Evolutionary conservation across 1,284 basidiomycete species (phyloP), one percentile per base, ranked within the genome.

Genomic region (Ceratobasidium sp.): DNA sequence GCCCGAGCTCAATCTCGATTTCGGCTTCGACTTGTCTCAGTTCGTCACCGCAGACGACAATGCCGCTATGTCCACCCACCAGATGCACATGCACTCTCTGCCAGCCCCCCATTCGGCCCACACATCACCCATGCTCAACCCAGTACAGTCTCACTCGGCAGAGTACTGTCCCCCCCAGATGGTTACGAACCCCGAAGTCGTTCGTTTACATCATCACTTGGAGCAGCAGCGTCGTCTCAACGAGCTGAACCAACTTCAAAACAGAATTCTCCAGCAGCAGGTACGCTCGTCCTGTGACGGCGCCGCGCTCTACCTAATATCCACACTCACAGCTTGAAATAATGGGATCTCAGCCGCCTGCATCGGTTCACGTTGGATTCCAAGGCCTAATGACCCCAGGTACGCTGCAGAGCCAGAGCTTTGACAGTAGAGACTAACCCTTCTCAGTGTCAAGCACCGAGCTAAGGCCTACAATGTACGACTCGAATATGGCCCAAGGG

Each of bases 181-280:
- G 43, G 71, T 43, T 17, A 54, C 34, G 1, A 74, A 64, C 49
- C 17, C 57, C 37, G 71, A 74, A 44, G 59, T 74, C 51, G 71
- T 59, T 43, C 71, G 71, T 54, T 76, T 81, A 8, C 78, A 80
- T 54, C 77, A 78, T 44, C 79, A 80, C 37, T 75, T 81, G 7
- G 80, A 80, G 34, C 80, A 90, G 80, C 91, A 93, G 82, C 88
- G 92, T 83, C 91, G 91, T 82, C 84, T 94, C 1, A 92, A 93
- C 76, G 91, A 93, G 81, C 85, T 94, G 2, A 92, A 92, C 80
- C 90, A 93, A 81, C 85, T 94, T 0, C 93, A 94, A 81, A 90
- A 89, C 76, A 91, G 94, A 85, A 93, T 95, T 77, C 91, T 95
- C 76, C 93, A 94, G 80, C 93, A 94, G 81, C 93, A 94, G 90